phyloP scores from a whole-genome alignment of 148 eudicot species.

The Amaranthus hypochondriacus region DNA sequence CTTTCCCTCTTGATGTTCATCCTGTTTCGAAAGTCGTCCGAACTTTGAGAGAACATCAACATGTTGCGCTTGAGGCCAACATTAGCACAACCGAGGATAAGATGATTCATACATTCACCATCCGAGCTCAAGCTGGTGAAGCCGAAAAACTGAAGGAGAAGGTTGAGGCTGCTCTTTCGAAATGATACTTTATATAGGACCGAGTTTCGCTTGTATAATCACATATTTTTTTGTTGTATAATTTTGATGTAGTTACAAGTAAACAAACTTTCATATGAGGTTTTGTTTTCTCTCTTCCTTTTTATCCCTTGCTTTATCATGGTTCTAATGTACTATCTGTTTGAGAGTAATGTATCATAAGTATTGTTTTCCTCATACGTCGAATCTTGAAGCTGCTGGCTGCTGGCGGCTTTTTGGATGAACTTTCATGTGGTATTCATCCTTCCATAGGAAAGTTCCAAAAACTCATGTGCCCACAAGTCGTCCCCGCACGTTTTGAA shows the following conservation, averaged over 20 bases:
- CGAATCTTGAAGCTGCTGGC: too few relatives aligned
- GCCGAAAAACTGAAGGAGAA: conserved; percentile 67
- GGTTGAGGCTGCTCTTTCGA: conserved; percentile 50
- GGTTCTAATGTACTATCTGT: neutral
- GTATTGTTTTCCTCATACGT: neutral
- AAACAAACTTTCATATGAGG: neutral
- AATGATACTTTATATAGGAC: conserved; percentile 28
- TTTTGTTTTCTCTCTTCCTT: neutral
- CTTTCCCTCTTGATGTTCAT: conserved; percentile 72
- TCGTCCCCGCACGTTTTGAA: too few relatives aligned
- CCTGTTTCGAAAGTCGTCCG: conserved; percentile 66
- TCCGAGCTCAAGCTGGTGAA: conserved; percentile 43
- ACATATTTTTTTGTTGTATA: conserved; percentile 2
- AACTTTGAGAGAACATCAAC: conserved; percentile 60
- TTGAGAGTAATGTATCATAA: neutral
- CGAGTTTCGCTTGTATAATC: neutral
- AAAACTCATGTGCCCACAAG: too few relatives aligned
- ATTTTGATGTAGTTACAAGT: neutral
- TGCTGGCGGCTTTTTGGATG: too few relatives aligned
- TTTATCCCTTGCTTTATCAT: neutral
- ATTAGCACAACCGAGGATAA: conserved; percentile 60
- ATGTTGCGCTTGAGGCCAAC: conserved; percentile 50
- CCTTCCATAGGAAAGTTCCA: too few relatives aligned
- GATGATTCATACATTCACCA: conserved; percentile 74
- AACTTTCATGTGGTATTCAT: too few relatives aligned